Evolutionary conservation across 257 asterid genomes (phyloP).

Genomic region (Solanum tacnaense): DNA sequence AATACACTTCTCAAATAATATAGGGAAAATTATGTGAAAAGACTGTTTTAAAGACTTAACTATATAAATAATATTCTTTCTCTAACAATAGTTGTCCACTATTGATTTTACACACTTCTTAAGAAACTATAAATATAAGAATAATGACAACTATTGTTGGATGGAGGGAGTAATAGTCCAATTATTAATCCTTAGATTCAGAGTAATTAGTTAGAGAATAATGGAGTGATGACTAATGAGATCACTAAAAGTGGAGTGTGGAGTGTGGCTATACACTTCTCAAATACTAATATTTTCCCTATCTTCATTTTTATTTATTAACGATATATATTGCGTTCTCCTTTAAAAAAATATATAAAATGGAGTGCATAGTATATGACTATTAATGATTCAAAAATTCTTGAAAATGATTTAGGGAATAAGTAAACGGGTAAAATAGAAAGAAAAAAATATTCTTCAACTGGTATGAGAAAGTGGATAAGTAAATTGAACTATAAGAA

Average conservation of each 20-base stretch:
- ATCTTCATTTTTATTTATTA: not conserved
- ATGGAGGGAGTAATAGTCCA: too few relatives aligned
- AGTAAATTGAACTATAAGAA: not conserved
- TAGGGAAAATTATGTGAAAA: not conserved
- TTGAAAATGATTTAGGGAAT: not conserved
- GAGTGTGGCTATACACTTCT: not conserved
- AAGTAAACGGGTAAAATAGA: not conserved
- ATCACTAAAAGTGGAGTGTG: not conserved
- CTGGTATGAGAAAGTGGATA: too few relatives aligned
- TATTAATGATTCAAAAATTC: not conserved
- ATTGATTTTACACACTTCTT: too few relatives aligned
- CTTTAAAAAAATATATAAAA: too few relatives aligned
- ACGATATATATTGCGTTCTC: not conserved
- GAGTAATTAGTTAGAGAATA: not conserved
- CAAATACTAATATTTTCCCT: not conserved
- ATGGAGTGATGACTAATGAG: not conserved
- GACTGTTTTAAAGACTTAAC: not conserved
- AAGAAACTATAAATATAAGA: too few relatives aligned
- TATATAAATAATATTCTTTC: too few relatives aligned
- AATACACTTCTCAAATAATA: too few relatives aligned
- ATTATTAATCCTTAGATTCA: not conserved
- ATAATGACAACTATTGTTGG: too few relatives aligned
- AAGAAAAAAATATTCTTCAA: too few relatives aligned
- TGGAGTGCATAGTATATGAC: not conserved
- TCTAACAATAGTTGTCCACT: too few relatives aligned